Evolutionary conservation across 306 rosid genomes (phyloP).

Genomic region (Begonia fuchsioides): DNA sequence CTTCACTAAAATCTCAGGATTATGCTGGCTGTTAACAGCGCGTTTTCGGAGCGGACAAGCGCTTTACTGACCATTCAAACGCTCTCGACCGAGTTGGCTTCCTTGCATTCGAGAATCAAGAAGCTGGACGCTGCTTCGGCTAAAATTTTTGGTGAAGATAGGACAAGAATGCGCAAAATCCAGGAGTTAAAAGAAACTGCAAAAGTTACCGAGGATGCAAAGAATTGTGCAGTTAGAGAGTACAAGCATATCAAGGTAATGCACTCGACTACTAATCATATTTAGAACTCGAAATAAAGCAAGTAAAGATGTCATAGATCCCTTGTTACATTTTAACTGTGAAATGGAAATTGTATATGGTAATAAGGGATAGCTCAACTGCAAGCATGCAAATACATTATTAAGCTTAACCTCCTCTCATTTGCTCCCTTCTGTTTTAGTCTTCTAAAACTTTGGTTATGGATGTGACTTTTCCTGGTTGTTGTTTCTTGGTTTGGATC

Average conservation of each 20-base stretch:
- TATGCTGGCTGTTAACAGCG: slow-evolving; percentile 72
- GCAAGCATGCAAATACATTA: too few relatives aligned
- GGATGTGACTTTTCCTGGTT: too few relatives aligned
- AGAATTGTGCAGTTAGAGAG: slow-evolving; percentile 67
- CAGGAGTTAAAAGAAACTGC: slow-evolving; percentile 82
- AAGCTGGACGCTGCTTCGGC: slow-evolving; percentile 84
- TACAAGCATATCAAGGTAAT: slow-evolving; percentile 85
- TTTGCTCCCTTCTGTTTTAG: too few relatives aligned
- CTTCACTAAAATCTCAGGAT: slow-evolving; percentile 92
- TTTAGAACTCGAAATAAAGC: too few relatives aligned
- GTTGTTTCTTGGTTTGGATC: too few relatives aligned
- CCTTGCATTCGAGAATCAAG: slow-evolving; percentile 68
- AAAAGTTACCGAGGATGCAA: slow-evolving; percentile 69
- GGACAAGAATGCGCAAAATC: slow-evolving; percentile 52
- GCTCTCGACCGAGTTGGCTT: slow-evolving; percentile 61
- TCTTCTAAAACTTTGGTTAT: too few relatives aligned
- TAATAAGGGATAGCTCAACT: too few relatives aligned
- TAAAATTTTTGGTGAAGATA: slow-evolving; percentile 83
- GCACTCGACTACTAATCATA: too few relatives aligned
- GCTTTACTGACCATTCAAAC: slow-evolving; percentile 87
- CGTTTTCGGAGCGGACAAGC: slow-evolving; percentile 80
- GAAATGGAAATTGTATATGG: too few relatives aligned
- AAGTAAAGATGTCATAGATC: too few relatives aligned
- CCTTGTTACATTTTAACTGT: too few relatives aligned
- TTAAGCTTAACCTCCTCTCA: too few relatives aligned